Percentiles rank a stretch among this genome's conserved stretches.
Evolutionary conservation across 805 yeast species (phyloP).

Genomic region (Brettanomyces anomalus): DNA sequence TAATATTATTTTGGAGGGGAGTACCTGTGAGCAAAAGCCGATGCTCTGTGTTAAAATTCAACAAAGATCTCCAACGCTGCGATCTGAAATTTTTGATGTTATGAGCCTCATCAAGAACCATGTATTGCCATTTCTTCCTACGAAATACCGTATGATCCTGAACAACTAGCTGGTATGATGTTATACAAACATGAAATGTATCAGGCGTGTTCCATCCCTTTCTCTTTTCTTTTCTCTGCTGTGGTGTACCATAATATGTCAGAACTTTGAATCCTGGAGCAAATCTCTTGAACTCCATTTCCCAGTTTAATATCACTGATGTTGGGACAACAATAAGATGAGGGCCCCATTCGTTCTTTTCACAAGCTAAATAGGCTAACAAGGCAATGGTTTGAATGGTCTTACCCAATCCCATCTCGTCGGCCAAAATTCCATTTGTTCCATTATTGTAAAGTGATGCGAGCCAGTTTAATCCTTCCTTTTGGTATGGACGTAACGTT

Average conservation of each 20-base stretch:
- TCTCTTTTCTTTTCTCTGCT: slow-evolving; percentile 90
- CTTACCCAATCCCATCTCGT: slow-evolving; percentile 98
- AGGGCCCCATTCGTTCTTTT: slow-evolving; percentile 95
- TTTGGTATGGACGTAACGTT: slow-evolving; percentile 80
- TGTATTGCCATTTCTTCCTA: slow-evolving; percentile 88
- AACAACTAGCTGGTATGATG: slow-evolving; percentile 94
- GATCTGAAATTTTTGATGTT: slow-evolving; percentile 94
- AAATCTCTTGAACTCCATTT: slow-evolving; percentile 96
- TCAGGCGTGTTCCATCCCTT: slow-evolving; percentile 97
- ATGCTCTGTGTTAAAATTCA: slow-evolving; percentile 88
- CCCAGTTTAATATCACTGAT: slow-evolving; percentile 97
- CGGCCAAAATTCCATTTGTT: slow-evolving; percentile 95
- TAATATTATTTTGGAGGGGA: slow-evolving; percentile 88
- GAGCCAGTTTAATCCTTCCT: slow-evolving; percentile 94
- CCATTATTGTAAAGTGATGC: slow-evolving; percentile 87
- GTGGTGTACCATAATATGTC: slow-evolving; percentile 95
- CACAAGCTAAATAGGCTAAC: slow-evolving; percentile 83
- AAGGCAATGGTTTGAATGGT: slow-evolving; percentile 93
- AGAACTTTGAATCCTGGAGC: slow-evolving; percentile 96
- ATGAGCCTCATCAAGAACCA: slow-evolving; percentile 98
- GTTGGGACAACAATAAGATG: slow-evolving; percentile 96
- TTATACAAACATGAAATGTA: slow-evolving; percentile 92
- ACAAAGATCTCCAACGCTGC: slow-evolving; percentile 91
- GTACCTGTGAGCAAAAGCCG: slow-evolving; percentile 91
- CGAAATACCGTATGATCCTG: slow-evolving; percentile 94